These are phyloP conservation scores for Aspergillus glaucus DNA, from an alignment of 2,329 filamentous ascomycete genomes.

Conservation along the genomic window DNA sequence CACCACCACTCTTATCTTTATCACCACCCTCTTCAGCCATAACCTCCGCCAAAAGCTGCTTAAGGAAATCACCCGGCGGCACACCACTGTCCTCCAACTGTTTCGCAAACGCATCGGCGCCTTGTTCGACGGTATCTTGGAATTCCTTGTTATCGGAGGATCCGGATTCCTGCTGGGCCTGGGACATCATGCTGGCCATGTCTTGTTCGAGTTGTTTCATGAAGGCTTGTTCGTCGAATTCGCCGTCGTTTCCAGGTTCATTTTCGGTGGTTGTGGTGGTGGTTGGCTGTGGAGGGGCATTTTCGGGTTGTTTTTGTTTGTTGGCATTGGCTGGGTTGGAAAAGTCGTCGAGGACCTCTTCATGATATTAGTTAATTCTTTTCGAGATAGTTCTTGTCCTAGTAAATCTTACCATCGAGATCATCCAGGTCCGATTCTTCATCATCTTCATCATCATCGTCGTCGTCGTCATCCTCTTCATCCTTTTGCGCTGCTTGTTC, in stretches of 20 bases:
- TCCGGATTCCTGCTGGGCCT: conserved; percentile 17
- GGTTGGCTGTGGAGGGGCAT: background rate
- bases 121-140: conserved; percentile 23
- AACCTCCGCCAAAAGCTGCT: conserved; percentile 30
- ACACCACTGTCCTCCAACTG: conserved; percentile 30
- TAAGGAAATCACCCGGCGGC: conserved; percentile 28
- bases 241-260: conserved; percentile 6
- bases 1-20: conserved; percentile 9
- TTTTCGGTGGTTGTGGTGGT: background rate
- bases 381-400: background rate
- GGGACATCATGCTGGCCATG: conserved; percentile 74
- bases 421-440: conserved; percentile 94
- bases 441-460: conserved; percentile 46
- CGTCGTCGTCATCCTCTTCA: background rate
- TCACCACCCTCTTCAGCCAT: conserved; percentile 22
- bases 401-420: conserved; percentile 62
- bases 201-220: conserved; percentile 79
- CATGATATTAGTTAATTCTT: conserved; percentile 5
- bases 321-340: conserved; percentile 34
- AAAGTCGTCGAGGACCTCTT: conserved; percentile 92
- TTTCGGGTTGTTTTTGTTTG: conserved; percentile 1
- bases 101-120: conserved; percentile 31
- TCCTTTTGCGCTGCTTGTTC: no score
- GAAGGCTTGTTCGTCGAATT: conserved; percentile 50
- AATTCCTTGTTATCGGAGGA: conserved; percentile 15